Base-by-base conservation (phyloP, 75 land plant genomes). In the Selaginella moellendorffii region DNA sequence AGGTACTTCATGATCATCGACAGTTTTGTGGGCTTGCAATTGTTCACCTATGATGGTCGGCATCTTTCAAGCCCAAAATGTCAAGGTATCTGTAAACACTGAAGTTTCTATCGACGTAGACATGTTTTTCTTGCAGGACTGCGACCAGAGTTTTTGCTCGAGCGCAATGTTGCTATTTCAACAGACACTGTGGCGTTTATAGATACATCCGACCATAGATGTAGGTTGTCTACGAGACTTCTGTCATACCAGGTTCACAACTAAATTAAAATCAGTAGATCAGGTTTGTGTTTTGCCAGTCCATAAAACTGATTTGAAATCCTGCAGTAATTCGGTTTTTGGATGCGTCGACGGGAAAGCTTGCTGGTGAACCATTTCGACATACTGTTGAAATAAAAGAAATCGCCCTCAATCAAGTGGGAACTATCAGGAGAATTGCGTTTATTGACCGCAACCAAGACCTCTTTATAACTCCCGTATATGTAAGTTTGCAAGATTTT, bases 391-490 rank as follows among this genome's bases (percentile, higher is more conserved):
- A 68, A 24, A 54, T 63, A 24, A 53, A 52, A 12, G 76, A 68
- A 53, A 54, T 74, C 30, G 53, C 65, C 21, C 64, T 74, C 22
- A 74, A 63, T 25, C 76, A 62, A 30, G 28, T 54, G 54, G 72
- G 76, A 30, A 2, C 76, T 26, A 65, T 62, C 29, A 29, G 72
- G 42, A 74, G 53, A 31, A 56, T 74, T 26, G 65, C 42, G n/a
- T 68, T 68, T 31, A 54, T 74, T 19, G 76, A 74, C 28, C 27
- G 53, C 23, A 68, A 74, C 24, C 72, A 58, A 22, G 76, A 74
- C 65, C 76, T 74, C 10, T 68, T 62, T 54, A 68, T 74, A 54
- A 69, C 60, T 1, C 72, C 65, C 20, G 27, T 69, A 27, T 19
- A 19, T 68, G 76, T 74, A 69, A 53, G 61, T 36, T 5, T 36